Base-by-base conservation (phyloP, 176 grass and related monocot genomes). In the Puya raimondii region DNA sequence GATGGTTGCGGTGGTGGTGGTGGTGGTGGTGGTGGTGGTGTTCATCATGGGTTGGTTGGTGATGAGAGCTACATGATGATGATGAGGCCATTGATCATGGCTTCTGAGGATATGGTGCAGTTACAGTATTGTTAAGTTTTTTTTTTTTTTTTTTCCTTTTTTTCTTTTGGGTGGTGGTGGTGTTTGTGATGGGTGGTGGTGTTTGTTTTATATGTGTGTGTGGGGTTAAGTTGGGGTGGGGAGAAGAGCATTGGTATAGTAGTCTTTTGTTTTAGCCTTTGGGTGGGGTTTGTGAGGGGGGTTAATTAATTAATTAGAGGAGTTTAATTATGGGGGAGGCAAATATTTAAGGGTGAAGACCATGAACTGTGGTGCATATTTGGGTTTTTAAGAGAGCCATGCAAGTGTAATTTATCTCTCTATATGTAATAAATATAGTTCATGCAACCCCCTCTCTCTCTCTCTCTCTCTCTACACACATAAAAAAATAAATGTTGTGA, bases 31-130 rank as follows among this genome's bases (percentile, higher is more conserved):
- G 25, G 2, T 26, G 1, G 1, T 26, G 25, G 1, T 26, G 25
- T 2, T 23, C 23, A 23, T 47, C 63, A 72, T 64, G 52, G 53
- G 66, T 61, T 12, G 66, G 64, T 67, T 57, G 64, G 49, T 53
- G 64, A 76, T 26, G 74, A 69, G 16, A 83, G 67, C 58, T 57
- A 81, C 22, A 57, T 83, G 48, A 77, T 72, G 74, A 80, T 67
- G 70, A n/a, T 71, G 72, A 70, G 68, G 80, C 54, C 69, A 59
- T 26, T 50, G 72, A 59, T 70, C 22, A 29, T 68, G 68, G 80
- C 85, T 58, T 87, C 82, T 47, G 66, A 80, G 23, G 79, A 86
- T 66, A 91, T 88, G 91, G 91, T 74, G 67, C 91, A 82, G 64
- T 96, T 74, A 64, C 91, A 82, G 64, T 83, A 84, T 49, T 91